Evolutionary conservation across 1,284 basidiomycete genomes (phyloP).

Genomic region (Irpex rosettiformis): DNA sequence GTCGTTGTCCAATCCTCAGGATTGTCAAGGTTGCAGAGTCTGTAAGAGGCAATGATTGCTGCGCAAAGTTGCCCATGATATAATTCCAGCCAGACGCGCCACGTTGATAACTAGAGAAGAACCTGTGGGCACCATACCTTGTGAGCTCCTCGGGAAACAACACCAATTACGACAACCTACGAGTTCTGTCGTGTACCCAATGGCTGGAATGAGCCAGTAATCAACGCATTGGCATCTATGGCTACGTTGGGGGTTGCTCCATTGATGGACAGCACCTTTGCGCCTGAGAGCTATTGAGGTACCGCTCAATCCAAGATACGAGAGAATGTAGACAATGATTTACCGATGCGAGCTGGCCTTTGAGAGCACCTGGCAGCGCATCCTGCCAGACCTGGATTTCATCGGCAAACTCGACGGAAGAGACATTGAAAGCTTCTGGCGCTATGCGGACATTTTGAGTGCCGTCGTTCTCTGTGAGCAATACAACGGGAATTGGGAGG

Average conservation of each 20-base stretch:
- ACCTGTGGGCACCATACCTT: conserved; percentile 21
- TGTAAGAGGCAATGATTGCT: conserved; percentile 49
- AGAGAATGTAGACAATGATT: conserved; percentile 13
- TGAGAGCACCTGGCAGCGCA: conserved; percentile 43
- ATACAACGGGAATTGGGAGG: conserved; percentile 49
- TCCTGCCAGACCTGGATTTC: conserved; percentile 54
- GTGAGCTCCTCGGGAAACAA: not conserved
- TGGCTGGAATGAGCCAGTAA: conserved; percentile 39
- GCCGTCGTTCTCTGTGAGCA: conserved; percentile 43
- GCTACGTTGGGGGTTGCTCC: conserved; percentile 48
- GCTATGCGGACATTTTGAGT: conserved; percentile 51
- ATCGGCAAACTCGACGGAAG: conserved; percentile 49
- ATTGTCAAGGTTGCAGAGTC: conserved; percentile 50
- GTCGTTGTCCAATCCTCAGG: conserved; percentile 38
- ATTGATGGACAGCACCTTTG: conserved; percentile 51
- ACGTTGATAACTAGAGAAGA: conserved; percentile 38
- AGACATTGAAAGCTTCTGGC: conserved; percentile 53
- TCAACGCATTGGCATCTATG: conserved; percentile 48
- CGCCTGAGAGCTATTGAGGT: conserved; percentile 46
- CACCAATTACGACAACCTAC: conserved; percentile 18
- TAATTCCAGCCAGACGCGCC: conserved; percentile 48
- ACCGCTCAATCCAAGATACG: too few species aligned
- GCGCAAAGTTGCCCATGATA: conserved; percentile 60
- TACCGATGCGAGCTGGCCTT: conserved; percentile 46
- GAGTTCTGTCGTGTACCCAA: conserved; percentile 49